A percentile compares a stretch with the other conserved stretches of the same genome.
Conservation (phyloP, 352 stramenopile genomes). For the Stramenopiles sp. region DNA sequence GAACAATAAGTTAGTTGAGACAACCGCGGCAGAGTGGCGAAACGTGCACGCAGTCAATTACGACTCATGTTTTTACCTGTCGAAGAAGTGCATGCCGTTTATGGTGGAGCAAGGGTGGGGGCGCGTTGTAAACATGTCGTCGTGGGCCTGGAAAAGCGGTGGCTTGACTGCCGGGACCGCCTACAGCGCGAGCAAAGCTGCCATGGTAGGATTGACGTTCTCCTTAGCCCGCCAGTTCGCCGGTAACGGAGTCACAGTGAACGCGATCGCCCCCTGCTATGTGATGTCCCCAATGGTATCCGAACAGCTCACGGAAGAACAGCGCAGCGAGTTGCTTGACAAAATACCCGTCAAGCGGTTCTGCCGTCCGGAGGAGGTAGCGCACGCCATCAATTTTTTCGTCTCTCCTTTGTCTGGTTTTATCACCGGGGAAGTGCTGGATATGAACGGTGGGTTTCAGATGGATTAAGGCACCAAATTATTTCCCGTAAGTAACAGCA, state of each 20-base stretch:
- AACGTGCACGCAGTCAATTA: not conserved
- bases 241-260: not conserved
- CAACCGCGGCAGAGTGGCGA: not conserved
- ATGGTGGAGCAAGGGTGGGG: not conserved
- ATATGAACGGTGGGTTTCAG: slow-evolving; percentile 4
- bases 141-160: not conserved
- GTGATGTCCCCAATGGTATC: not conserved
- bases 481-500: no score
- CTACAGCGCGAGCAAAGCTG: not conserved
- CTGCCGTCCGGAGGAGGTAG: not conserved
- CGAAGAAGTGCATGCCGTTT: not conserved
- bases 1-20: not conserved
- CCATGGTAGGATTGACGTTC: not conserved
- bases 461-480: no score
- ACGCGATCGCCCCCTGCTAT: not conserved
- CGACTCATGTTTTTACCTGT: not conserved
- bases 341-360: not conserved
- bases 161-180: not conserved
- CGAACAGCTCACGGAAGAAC: not conserved
- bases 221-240: not conserved
- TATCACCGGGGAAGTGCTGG: not conserved
- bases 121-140: not conserved
- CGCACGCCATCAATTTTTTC: not conserved
- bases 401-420: not conserved
- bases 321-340: not conserved